These are phyloP conservation scores for Fistulinella cinereoalba DNA, from an alignment of 1,284 basidiomycete genomes.

Conservation along the genomic window DNA sequence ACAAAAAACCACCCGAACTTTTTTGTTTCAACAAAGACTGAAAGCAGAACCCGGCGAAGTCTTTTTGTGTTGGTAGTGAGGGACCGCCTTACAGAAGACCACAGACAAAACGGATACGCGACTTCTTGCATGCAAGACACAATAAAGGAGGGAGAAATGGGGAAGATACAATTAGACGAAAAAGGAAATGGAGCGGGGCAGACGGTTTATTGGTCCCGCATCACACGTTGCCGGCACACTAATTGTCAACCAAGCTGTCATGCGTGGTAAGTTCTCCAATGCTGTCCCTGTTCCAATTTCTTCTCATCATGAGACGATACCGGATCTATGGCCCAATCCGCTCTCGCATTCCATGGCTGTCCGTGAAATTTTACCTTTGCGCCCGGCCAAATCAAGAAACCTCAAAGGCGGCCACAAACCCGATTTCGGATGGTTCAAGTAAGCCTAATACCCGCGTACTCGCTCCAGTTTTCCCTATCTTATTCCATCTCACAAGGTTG, in stretches of 20 bases:
- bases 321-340: slow-evolving; percentile 25
- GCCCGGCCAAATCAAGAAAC: slow-evolving; percentile 33
- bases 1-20: slow-evolving; percentile 31
- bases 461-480: slow-evolving; percentile 12
- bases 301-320: slow-evolving; percentile 19
- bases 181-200: slow-evolving; percentile 29
- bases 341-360: slow-evolving; percentile 12
- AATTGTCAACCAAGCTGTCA: slow-evolving; percentile 30
- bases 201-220: slow-evolving; percentile 14
- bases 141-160: slow-evolving; percentile 36
- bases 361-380: slow-evolving; percentile 19
- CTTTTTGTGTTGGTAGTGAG: slow-evolving; percentile 38
- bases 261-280: slow-evolving; percentile 10
- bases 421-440: slow-evolving; percentile 19
- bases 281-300: slow-evolving; percentile 10
- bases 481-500: slow-evolving; percentile 8
- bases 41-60: slow-evolving; percentile 25
- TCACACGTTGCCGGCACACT: slow-evolving; percentile 27
- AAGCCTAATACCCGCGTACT: slow-evolving; percentile 4
- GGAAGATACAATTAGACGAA: slow-evolving; percentile 38
- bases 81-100: slow-evolving; percentile 29
- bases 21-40: slow-evolving; percentile 26
- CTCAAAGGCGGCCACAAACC: slow-evolving; percentile 26
- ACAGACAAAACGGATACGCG: slow-evolving; percentile 20
- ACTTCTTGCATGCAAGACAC: slow-evolving; percentile 32